Evolutionary conservation across 352 stramenopile species (phyloP).

Genomic region (Pythium apleroticum): DNA sequence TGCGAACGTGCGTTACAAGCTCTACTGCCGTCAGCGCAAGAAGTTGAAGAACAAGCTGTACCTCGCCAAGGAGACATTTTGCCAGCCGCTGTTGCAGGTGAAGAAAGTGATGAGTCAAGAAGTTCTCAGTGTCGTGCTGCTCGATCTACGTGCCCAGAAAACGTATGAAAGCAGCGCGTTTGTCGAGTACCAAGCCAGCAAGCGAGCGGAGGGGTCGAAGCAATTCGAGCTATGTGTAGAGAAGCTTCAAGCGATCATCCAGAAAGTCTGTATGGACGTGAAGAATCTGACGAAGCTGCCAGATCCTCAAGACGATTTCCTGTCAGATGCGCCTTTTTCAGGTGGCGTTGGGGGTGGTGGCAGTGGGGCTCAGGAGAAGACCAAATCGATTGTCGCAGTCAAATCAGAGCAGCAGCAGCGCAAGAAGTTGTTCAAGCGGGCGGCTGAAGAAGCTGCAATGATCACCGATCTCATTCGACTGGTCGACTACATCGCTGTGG

Average conservation of each 20-base stretch:
- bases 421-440: constrained; percentile 78
- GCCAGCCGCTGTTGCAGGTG: constrained; percentile 81
- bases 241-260: constrained; percentile 87
- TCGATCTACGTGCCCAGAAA: constrained; percentile 87
- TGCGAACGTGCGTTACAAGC: constrained; percentile 88
- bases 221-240: constrained; percentile 91
- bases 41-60: constrained; percentile 82
- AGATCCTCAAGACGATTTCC: constrained; percentile 61
- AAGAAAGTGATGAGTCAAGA: constrained; percentile 89
- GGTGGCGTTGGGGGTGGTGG: constrained; percentile 27
- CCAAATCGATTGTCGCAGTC: constrained; percentile 91
- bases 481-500: constrained; percentile 92
- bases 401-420: constrained; percentile 90
- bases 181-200: constrained; percentile 88
- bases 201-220: constrained; percentile 85
- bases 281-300: constrained; percentile 82
- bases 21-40: constrained; percentile 90
- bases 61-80: constrained; percentile 91
- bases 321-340: constrained; percentile 40
- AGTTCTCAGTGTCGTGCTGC: constrained; percentile 75
- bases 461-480: constrained; percentile 93
- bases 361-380: constrained; percentile 61
- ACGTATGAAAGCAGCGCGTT: constrained; percentile 89
- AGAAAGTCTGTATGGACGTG: constrained; percentile 89
- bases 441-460: constrained; percentile 86